A percentile compares a stretch with the other conserved stretches of the same genome.
Conservation (phyloP, 139 green algal genomes). For the Coelastrella sp. region DNA sequence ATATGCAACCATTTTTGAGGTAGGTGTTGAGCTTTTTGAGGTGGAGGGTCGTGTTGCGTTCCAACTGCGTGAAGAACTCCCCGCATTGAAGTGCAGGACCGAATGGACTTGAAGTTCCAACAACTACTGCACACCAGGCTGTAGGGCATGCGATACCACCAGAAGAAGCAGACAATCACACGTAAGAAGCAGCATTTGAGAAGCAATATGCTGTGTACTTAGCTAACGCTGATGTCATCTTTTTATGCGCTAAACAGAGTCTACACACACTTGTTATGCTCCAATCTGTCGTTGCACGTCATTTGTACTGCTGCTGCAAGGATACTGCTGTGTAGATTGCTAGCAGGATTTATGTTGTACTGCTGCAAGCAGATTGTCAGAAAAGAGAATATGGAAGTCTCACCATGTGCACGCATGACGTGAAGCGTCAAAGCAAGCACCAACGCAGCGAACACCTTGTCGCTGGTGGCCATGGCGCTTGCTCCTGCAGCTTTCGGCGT, state of each 20-base stretch:
- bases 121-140: slow-evolving; percentile 28
- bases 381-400: too few relatives aligned
- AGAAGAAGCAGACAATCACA: background rate
- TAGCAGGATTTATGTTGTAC: too few relatives aligned
- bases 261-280: background rate
- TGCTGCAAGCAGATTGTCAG: too few relatives aligned
- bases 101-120: background rate
- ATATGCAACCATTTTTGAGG: background rate
- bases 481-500: too few relatives aligned
- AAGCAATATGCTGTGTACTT: background rate
- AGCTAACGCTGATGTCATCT: background rate
- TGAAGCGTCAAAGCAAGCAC: too few relatives aligned
- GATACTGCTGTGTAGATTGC: background rate
- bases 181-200: background rate
- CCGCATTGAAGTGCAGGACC: background rate
- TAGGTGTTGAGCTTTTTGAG: slow-evolving; percentile 15
- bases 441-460: too few relatives aligned
- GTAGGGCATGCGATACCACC: background rate
- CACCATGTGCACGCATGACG: too few relatives aligned
- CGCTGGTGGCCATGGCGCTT: too few relatives aligned
- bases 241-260: background rate
- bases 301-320: background rate
- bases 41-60: background rate
- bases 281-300: background rate
- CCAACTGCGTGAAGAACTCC: background rate